Evolutionary conservation across 305 asterid genomes (phyloP).

Genomic region (Ruellia speciosa): DNA sequence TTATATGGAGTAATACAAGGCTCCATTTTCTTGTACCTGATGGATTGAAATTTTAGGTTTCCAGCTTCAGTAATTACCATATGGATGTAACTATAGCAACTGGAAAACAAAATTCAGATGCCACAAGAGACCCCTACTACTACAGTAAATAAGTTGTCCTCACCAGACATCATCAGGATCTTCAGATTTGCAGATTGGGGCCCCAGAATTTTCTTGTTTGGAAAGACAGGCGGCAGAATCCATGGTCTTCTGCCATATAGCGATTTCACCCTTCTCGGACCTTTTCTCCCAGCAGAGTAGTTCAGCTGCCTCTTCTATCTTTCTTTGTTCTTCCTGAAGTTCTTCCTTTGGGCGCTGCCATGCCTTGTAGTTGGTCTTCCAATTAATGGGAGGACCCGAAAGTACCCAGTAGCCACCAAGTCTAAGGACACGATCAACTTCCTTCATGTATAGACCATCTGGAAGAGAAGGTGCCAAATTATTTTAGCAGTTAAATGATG

Average conservation of each 20-base stretch:
- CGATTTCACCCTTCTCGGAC: conserved; percentile 83
- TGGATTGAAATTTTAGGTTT: conserved; percentile 5
- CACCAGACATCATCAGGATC: conserved; percentile 87
- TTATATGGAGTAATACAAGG: conserved; percentile 54
- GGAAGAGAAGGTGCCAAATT: conserved; percentile 24
- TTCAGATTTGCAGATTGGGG: conserved; percentile 46
- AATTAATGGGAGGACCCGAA: conserved; percentile 92
- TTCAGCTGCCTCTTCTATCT: conserved; percentile 82
- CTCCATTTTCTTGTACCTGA: conserved; percentile 92
- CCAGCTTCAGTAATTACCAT: conserved; percentile 3
- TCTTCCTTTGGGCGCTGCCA: conserved; percentile 94
- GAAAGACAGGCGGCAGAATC: conserved; percentile 75
- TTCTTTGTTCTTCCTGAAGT: conserved; percentile 81
- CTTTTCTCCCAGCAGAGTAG: conserved; percentile 94
- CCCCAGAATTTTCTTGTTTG: conserved; percentile 62
- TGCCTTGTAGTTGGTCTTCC: conserved; percentile 66
- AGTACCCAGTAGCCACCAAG: conserved; percentile 99
- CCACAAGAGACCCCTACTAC: neutral
- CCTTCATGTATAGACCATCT: conserved; percentile 94
- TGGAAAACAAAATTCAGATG: too few relatives aligned
- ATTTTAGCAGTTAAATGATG: conserved; percentile 1
- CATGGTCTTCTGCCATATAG: conserved; percentile 82
- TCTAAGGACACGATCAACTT: conserved; percentile 92
- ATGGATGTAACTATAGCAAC: conserved; percentile 4
- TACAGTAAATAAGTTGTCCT: conserved; percentile 14